A percentile compares a stretch with the other conserved stretches of the same genome.
Evolutionary conservation across 2,329 filamentous ascomycete species (phyloP).

Genomic region (Metarhizium anisopliae): DNA sequence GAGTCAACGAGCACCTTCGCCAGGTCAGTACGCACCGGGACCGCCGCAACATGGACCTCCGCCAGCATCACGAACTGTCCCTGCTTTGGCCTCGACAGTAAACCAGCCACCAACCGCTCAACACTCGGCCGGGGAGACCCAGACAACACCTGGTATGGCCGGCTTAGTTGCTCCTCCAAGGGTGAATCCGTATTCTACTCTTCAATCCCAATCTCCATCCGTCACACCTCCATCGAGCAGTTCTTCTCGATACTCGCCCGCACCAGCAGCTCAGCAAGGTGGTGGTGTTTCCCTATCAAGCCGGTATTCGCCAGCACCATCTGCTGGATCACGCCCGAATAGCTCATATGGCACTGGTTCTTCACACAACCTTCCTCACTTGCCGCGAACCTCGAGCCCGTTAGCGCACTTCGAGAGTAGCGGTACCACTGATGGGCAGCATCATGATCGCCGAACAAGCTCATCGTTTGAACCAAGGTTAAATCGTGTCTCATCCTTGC

Average conservation of each 20-base stretch:
- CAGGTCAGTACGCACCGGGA: conserved; percentile 16
- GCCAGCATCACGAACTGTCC: conserved; percentile 15
- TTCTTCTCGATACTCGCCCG: conserved; percentile 53
- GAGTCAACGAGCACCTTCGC: conserved; percentile 33
- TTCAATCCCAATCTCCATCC: conserved; percentile 27
- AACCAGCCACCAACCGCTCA: conserved; percentile 14
- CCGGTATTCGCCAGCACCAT: conserved; percentile 45
- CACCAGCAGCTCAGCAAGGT: conserved; percentile 32
- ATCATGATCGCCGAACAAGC: conserved; percentile 38
- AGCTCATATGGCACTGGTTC: conserved; percentile 30
- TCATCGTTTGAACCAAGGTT: conserved; percentile 47
- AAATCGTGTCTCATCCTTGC: conserved; percentile 47
- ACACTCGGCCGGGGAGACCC: conserved; percentile 4
- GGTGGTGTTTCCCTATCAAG: conserved; percentile 27
- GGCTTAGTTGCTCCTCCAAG: conserved; percentile 45
- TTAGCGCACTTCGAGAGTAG: conserved; percentile 54
- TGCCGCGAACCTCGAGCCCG: conserved; percentile 57
- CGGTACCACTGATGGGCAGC: conserved; percentile 32
- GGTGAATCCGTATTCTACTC: conserved; percentile 42
- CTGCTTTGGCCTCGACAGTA: conserved; percentile 13
- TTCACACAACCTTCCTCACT: conserved; percentile 43
- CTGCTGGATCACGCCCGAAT: conserved; percentile 27
- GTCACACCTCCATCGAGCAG: conserved; percentile 25
- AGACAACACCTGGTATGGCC: conserved; percentile 18
- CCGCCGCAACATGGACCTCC: conserved; percentile 10